Conservation (phyloP, 192 early-diverging fungal species). For the Geranomyces michiganensis region DNA sequence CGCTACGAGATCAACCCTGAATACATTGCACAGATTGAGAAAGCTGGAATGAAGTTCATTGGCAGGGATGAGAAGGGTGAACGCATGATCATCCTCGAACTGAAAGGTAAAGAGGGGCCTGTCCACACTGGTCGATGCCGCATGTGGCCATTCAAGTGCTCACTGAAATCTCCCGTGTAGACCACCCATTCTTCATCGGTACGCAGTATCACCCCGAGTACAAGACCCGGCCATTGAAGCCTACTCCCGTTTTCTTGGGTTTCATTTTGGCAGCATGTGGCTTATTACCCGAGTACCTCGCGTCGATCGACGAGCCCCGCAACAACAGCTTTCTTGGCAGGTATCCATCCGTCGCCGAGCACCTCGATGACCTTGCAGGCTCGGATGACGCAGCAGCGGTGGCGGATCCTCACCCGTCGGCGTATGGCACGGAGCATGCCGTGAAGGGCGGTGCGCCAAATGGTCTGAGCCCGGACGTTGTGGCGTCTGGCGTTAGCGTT, state of each 20-base stretch:
- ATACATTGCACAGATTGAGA: slow-evolving; percentile 73
- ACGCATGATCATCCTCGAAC: slow-evolving; percentile 98
- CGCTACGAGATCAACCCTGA: slow-evolving; percentile 98
- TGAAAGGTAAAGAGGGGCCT: slow-evolving; percentile 44
- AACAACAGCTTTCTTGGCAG: slow-evolving; percentile 19
- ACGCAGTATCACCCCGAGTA: slow-evolving; percentile 98
- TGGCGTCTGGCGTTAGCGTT: slow-evolving; percentile 14
- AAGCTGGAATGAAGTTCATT: slow-evolving; percentile 82
- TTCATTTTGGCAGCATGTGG: slow-evolving; percentile 86
- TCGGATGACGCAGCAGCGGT: too few relatives aligned
- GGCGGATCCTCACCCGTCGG: not conserved
- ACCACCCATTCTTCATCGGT: slow-evolving; percentile 94
- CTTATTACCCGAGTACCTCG: slow-evolving; percentile 60
- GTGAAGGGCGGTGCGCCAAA: slow-evolving; percentile 17
- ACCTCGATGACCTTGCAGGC: slow-evolving; percentile 11
- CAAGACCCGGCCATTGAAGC: slow-evolving; percentile 90
- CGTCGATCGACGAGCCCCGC: not conserved
- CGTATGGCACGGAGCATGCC: not conserved
- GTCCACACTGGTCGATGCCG: not conserved
- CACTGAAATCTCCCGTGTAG: slow-evolving; percentile 40
- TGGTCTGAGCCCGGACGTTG: slow-evolving; percentile 18
- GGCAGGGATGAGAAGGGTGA: slow-evolving; percentile 93
- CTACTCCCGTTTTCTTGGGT: slow-evolving; percentile 90
- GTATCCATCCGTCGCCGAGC: slow-evolving; percentile 30
- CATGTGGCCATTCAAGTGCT: too few relatives aligned